Conservation (phyloP, 1,284 basidiomycete genomes). For the Moesziomyces parantarcticus region DNA sequence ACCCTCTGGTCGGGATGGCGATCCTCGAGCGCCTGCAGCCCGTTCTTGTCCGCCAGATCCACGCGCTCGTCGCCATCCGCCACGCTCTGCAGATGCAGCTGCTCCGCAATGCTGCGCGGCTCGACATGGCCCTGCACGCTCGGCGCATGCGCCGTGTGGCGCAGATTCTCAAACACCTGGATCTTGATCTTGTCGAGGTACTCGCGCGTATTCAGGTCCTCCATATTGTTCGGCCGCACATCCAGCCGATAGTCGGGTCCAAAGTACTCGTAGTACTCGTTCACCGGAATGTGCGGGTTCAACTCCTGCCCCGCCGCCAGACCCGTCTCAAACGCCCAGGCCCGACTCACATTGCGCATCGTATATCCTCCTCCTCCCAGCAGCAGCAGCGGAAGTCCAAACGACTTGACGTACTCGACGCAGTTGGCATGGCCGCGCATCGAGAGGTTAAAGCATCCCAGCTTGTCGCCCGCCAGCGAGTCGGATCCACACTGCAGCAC, state of each 20-base stretch:
- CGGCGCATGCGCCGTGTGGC: constrained; percentile 59
- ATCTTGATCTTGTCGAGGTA: constrained; percentile 93
- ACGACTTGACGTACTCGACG: constrained; percentile 95
- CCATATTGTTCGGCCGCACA: constrained; percentile 93
- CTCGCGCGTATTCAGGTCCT: constrained; percentile 91
- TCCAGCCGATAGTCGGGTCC: constrained; percentile 98
- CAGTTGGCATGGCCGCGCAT: constrained; percentile 98
- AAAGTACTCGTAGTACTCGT: constrained; percentile 91
- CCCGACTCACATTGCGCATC: constrained; percentile 94
- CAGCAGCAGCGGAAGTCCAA: constrained; percentile 89
- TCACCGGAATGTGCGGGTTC: constrained; percentile 72
- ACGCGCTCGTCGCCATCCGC: constrained; percentile 43
- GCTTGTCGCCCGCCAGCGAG: constrained; percentile 93
- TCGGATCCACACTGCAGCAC: constrained; percentile 99
- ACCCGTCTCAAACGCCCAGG: constrained; percentile 98
- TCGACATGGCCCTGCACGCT: constrained; percentile 64
- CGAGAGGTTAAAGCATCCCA: constrained; percentile 95
- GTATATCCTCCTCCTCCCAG: constrained; percentile 98
- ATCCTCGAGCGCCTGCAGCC: constrained; percentile 36
- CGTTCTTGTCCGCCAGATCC: constrained; percentile 53
- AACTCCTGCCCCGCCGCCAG: constrained; percentile 94
- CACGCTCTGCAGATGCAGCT: constrained; percentile 42
- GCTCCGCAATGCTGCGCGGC: constrained; percentile 43
- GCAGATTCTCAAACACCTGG: constrained; percentile 81
- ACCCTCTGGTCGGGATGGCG: constrained; percentile 25